These are phyloP conservation scores for Echria macrotheca DNA, from an alignment of 495 filamentous ascomycete species.

Conservation along the genomic window DNA sequence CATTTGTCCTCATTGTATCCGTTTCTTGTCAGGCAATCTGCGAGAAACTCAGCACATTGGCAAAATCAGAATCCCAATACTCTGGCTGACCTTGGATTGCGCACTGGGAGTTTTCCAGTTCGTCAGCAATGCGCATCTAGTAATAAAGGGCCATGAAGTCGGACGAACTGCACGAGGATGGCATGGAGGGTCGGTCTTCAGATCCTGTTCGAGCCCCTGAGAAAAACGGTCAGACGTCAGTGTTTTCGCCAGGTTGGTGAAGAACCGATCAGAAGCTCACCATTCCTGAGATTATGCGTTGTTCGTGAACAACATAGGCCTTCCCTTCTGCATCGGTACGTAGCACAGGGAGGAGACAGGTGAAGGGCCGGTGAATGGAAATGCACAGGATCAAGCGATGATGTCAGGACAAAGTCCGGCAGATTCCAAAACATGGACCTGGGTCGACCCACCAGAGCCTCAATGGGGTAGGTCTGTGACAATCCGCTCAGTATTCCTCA, in stretches of 20 bases:
- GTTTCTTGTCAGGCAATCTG: conserved; percentile 79
- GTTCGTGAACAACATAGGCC: too few species aligned
- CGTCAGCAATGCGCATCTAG: conserved; percentile 13
- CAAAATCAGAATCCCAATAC: background rate
- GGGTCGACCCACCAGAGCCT: too few species aligned
- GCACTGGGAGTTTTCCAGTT: conserved; percentile 53
- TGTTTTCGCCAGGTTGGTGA: background rate
- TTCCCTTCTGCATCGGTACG: too few species aligned
- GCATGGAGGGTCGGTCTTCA: conserved; percentile 73
- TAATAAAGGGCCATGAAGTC: conserved; percentile 1
- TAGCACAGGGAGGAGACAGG: too few species aligned
- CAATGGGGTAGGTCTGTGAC: too few species aligned
- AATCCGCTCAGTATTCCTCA: too few species aligned
- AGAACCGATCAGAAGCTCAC: background rate
- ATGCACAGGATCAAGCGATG: too few species aligned
- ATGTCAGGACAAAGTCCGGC: too few species aligned
- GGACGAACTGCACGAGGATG: conserved; percentile 77
- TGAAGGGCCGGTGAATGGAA: too few species aligned
- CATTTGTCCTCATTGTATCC: conserved; percentile 88
- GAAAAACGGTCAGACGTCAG: too few species aligned
- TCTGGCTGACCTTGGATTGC: conserved; percentile 71
- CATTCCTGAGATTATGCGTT: too few species aligned
- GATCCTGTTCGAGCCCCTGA: conserved; percentile 61
- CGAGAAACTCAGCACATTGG: background rate
- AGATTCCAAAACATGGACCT: too few species aligned